A percentile compares a stretch with the other conserved stretches of the same genome.
Conservation (phyloP, 352 stramenopile genomes). For the Phytophthora sp. region DNA sequence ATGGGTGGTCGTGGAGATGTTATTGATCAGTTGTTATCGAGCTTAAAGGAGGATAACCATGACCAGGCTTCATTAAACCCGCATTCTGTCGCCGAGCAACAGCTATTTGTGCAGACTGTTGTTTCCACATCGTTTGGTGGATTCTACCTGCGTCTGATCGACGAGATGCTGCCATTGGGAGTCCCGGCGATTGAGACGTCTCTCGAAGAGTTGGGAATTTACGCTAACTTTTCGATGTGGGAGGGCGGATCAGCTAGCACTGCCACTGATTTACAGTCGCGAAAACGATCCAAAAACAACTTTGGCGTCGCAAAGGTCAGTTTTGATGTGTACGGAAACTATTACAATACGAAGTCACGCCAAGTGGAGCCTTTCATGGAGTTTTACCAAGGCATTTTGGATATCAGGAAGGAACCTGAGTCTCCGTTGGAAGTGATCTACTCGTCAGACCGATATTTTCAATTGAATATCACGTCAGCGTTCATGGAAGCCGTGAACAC, state of each 20-base stretch:
- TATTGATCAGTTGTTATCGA: conserved; percentile 82
- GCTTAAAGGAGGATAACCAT: conserved; percentile 51
- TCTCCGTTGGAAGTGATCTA: conserved; percentile 72
- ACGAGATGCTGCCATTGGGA: conserved; percentile 78
- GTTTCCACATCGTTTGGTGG: conserved; percentile 85
- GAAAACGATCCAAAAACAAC: conserved; percentile 61
- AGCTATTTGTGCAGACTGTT: conserved; percentile 81
- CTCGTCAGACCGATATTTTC: conserved; percentile 84
- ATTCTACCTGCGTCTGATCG: conserved; percentile 87
- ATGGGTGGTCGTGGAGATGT: conserved; percentile 77
- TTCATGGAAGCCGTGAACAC: conserved; percentile 86
- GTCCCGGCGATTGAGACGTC: conserved; percentile 82
- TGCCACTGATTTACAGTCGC: conserved; percentile 43
- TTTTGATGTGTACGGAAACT: conserved; percentile 88
- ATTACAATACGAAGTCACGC: conserved; percentile 82
- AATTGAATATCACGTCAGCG: conserved; percentile 83
- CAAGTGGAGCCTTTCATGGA: conserved; percentile 88
- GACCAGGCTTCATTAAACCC: conserved; percentile 25
- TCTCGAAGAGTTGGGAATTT: conserved; percentile 78
- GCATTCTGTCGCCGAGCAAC: conserved; percentile 29
- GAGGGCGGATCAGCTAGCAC: conserved; percentile 46
- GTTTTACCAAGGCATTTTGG: conserved; percentile 81
- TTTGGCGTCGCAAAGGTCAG: conserved; percentile 78
- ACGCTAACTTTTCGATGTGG: conserved; percentile 76
- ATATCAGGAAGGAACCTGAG: conserved; percentile 79